phyloP scores from a whole-genome alignment of 1,284 basidiomycete genomes.

The Neonothopanus nambi region DNA sequence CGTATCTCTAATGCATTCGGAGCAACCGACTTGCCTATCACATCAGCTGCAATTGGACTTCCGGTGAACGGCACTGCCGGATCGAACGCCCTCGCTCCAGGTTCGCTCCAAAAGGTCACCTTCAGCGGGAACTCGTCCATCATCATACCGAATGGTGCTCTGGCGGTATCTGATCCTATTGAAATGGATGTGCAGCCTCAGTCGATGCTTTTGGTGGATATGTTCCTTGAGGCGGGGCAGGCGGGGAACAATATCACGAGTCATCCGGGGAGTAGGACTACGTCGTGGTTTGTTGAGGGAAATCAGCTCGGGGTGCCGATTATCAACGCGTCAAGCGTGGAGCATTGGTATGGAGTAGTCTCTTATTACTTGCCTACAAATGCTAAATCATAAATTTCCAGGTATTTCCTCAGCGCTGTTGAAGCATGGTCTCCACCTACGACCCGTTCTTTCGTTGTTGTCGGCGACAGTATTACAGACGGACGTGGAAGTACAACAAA shows the following conservation, averaged over 20 bases:
- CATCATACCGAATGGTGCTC: constrained; percentile 43
- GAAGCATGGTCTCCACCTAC: constrained; percentile 38
- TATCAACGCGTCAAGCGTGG: constrained; percentile 35
- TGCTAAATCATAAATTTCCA: neutral
- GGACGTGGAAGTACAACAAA: constrained; percentile 39
- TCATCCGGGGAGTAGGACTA: constrained; percentile 52
- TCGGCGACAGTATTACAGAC: constrained; percentile 55
- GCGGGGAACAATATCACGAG: constrained; percentile 40
- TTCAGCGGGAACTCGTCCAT: constrained; percentile 39
- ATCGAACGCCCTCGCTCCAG: constrained; percentile 32
- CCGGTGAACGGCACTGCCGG: constrained; percentile 39
- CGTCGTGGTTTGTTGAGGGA: constrained; percentile 42
- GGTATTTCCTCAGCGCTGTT: too few species aligned
- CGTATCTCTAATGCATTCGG: too few species aligned
- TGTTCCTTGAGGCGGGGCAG: constrained; percentile 46
- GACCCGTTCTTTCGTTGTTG: constrained; percentile 38
- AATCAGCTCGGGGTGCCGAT: constrained; percentile 36
- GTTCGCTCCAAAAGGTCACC: constrained; percentile 37
- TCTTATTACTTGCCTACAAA: neutral
- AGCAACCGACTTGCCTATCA: constrained; percentile 47
- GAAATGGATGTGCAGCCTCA: constrained; percentile 37
- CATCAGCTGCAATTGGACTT: constrained; percentile 42
- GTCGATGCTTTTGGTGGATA: constrained; percentile 38
- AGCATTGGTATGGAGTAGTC: constrained; percentile 39
- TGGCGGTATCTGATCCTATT: constrained; percentile 47